Percentiles rank a stretch among this genome's conserved stretches.
phyloP scores from a whole-genome alignment of 306 rosid genomes.

The Biancaea sappan region DNA sequence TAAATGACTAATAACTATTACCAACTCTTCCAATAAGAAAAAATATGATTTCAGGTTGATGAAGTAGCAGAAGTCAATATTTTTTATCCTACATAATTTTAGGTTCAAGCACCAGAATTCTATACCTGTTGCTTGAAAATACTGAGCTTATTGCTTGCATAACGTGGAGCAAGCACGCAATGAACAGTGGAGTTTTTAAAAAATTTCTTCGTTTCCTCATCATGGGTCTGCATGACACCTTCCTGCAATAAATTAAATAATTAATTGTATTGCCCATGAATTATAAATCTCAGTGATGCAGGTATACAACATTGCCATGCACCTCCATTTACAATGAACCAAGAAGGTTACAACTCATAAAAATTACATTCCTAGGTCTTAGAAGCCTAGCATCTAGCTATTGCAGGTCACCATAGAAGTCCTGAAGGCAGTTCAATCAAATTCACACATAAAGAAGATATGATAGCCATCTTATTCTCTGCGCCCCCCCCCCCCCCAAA shows the following conservation, averaged over 20 bases:
- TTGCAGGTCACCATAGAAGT: not conserved
- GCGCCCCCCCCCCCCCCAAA: not conserved
- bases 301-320: conserved; percentile 16
- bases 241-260: conserved; percentile 53
- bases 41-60: not conserved
- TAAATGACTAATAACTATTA: not conserved
- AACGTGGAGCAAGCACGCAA: conserved; percentile 77
- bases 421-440: not conserved
- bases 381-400: not conserved
- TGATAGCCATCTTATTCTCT: not conserved
- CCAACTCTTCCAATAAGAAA: conserved; percentile 9
- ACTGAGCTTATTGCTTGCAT: conserved; percentile 84
- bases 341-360: not conserved
- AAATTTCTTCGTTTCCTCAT: conserved; percentile 70
- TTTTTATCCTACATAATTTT: conserved; percentile 8
- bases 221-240: conserved; percentile 84
- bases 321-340: conserved; percentile 1
- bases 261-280: not conserved
- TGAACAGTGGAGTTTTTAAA: conserved; percentile 75
- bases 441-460: conserved; percentile 1
- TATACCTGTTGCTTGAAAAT: conserved; percentile 81
- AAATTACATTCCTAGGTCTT: not conserved
- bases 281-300: conserved; percentile 9
- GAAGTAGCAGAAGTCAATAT: not conserved
- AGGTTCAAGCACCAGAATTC: conserved; percentile 18